Percentiles rank a stretch among this genome's conserved stretches.
phyloP scores from a whole-genome alignment of 345 rosid genomes.

The Gossypium longicalyx region DNA sequence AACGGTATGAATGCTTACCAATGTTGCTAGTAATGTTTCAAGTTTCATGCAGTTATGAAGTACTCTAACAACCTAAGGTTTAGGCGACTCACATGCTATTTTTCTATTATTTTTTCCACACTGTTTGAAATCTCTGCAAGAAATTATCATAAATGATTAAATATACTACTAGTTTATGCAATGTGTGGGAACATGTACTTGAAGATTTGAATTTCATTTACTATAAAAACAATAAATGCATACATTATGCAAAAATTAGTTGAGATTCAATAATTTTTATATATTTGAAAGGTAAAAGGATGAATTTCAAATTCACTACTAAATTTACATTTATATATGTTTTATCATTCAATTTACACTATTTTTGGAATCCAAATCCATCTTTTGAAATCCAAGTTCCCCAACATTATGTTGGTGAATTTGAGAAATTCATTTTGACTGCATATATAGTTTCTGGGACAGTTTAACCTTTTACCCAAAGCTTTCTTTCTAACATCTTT shows the following conservation, averaged over 20 bases:
- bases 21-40: background rate
- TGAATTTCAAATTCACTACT: background rate
- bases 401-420: background rate
- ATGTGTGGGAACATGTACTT: too few species aligned
- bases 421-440: constrained; percentile 1
- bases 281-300: background rate
- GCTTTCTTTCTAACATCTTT: background rate
- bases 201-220: background rate
- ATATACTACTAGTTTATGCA: background rate
- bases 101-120: background rate
- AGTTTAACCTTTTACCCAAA: background rate
- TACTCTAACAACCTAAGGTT: background rate
- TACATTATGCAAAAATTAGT: background rate
- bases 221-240: background rate
- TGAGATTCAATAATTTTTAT: background rate
- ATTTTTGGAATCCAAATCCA: too few species aligned
- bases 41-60: background rate
- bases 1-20: constrained; percentile 43
- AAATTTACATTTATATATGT: too few species aligned
- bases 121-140: background rate
- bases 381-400: background rate
- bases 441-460: background rate
- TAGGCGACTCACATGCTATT: background rate
- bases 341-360: too few species aligned
- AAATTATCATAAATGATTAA: background rate